Conservation (phyloP, 345 rosid species). For the Arabidopsis suecica region DNA sequence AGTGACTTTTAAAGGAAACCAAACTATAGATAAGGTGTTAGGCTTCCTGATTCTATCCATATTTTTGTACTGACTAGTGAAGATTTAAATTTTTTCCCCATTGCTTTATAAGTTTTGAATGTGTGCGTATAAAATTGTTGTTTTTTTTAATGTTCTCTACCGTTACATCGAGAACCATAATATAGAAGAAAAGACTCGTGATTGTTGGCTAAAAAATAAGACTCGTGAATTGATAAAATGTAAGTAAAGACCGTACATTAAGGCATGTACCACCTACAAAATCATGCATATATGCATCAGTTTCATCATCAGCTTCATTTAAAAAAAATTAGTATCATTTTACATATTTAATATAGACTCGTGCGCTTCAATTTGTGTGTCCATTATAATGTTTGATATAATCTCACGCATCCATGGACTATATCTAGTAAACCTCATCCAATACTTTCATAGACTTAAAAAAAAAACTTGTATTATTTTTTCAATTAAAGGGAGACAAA, state of each 20-base stretch:
- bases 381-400: constrained; percentile 33
- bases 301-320: constrained; percentile 28
- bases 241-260: constrained; percentile 38
- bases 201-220: not conserved
- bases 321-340: not conserved
- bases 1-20: not conserved
- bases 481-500: constrained; percentile 23
- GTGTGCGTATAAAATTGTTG: constrained; percentile 2
- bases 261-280: constrained; percentile 40
- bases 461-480: not conserved
- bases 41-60: not conserved
- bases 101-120: constrained; percentile 19
- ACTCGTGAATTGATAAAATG: constrained; percentile 29
- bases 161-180: constrained; percentile 36
- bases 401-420: constrained; percentile 44
- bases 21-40: not conserved
- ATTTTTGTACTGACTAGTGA: not conserved
- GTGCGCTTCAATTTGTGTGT: constrained; percentile 36
- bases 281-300: constrained; percentile 27
- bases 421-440: constrained; percentile 33
- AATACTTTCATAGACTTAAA: constrained; percentile 23
- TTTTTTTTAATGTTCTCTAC: constrained; percentile 7
- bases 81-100: not conserved
- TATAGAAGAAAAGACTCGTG: constrained; percentile 1
- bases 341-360: constrained; percentile 11